Conservation (phyloP, 441 rosid genomes). For the Adansonia grandidieri region DNA sequence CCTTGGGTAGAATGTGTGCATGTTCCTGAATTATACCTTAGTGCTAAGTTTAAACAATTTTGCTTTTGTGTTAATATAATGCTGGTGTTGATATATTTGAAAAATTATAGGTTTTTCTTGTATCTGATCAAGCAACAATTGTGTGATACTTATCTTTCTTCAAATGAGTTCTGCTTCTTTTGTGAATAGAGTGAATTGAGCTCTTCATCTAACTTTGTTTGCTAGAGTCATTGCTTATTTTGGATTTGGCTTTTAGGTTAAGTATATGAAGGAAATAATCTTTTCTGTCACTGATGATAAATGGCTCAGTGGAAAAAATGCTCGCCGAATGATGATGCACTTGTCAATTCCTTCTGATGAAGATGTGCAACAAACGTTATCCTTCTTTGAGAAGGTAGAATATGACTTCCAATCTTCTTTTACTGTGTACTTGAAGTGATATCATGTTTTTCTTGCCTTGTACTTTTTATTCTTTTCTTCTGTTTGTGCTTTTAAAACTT, state of each 20-base stretch:
- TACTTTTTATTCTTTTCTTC: not conserved
- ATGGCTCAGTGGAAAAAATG: conserved; percentile 56
- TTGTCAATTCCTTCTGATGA: conserved; percentile 80
- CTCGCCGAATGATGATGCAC: conserved; percentile 72
- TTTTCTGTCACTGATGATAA: conserved; percentile 68
- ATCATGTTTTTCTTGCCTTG: not conserved
- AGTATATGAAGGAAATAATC: conserved; percentile 76
- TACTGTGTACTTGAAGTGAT: not conserved
- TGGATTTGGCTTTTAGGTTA: conserved; percentile 73
- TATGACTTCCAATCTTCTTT: not conserved
- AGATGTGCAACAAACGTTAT: conserved; percentile 80
- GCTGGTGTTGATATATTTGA: conserved; percentile 1
- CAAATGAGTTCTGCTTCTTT: conserved; percentile 8
- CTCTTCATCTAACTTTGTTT: conserved; percentile 23
- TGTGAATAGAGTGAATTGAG: conserved; percentile 16
- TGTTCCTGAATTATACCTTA: not conserved
- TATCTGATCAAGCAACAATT: not conserved
- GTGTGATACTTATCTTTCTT: not conserved
- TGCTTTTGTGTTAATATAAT: not conserved
- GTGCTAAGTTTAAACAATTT: not conserved
- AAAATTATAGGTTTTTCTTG: not conserved
- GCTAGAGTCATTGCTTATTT: conserved; percentile 46
- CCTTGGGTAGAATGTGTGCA: not conserved
- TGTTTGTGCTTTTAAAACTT: not conserved
- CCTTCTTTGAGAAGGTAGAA: conserved; percentile 86